Base-by-base conservation (phyloP, 2,329 filamentous ascomycete species). In the Claviceps sp. region DNA sequence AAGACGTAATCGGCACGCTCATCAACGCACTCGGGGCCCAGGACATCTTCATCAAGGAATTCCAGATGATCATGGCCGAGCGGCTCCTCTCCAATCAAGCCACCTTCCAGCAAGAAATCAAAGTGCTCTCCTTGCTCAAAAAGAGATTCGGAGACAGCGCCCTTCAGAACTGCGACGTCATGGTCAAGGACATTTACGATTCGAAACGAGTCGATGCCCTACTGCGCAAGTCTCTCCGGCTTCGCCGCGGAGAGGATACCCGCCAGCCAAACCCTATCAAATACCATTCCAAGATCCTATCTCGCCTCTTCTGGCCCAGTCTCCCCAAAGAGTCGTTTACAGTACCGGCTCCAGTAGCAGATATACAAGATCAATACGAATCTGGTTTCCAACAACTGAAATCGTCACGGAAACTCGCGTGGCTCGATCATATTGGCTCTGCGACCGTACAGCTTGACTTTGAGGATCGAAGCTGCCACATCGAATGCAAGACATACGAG, bases 81-180 rank as follows among this genome's bases (percentile, higher is more conserved):
- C 83, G 90, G 47, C 71, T 98, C 3, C 68, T 86, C 5, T 79
- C 74, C 53, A 80, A 79, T 47, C 83, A 84, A 55, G 73, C 78
- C 18, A 74, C 79, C 24, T 94, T 89, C 59, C 78, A 85, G 54
- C 89, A 89, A 65, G 93, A 85, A 67, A 79, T 87, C 51, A 84
- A 86, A 52, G 86, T 96, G 4, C 76, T 97, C 5, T 83, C 91
- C 53, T 76, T 97, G 9, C 77, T 98, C 54, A 96, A 96, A 70
- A 77, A 87, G 55, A 82, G 90, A 8, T 90, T 96, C 52, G 91
- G 91, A 24, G 89, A 96, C 58, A 77, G 79, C 30, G 82, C 88
- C 16, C 72, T 98, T 46, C 93, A 97, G 64, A 87, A 87, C 48
- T 96, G 90, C 66, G 91, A 98, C 63, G 93, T 98, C 61, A 98